Evolutionary conservation across 352 stramenopile species (phyloP).

Genomic region (Elongisporangium senticosum): DNA sequence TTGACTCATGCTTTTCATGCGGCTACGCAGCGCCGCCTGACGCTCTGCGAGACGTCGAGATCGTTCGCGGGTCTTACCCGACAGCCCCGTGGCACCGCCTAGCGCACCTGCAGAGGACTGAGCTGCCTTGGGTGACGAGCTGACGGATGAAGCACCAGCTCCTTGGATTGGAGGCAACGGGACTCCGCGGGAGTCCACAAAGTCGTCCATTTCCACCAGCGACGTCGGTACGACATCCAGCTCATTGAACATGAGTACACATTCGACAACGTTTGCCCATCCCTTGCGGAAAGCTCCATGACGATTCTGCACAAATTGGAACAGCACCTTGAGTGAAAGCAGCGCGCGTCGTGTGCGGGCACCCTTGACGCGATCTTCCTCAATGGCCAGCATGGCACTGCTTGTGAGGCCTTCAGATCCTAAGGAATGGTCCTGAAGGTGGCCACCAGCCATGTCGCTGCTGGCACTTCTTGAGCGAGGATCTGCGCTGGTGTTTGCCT

Average conservation of each 20-base stretch:
- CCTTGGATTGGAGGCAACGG: conserved; percentile 73
- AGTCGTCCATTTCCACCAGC: conserved; percentile 87
- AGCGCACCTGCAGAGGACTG: conserved; percentile 4
- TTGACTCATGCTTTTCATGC: conserved; percentile 76
- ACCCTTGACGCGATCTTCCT: conserved; percentile 58
- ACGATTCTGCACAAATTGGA: conserved; percentile 81
- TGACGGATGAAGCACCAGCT: conserved; percentile 14
- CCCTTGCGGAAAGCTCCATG: conserved; percentile 74
- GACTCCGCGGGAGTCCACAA: conserved; percentile 78
- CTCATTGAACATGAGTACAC: conserved; percentile 86
- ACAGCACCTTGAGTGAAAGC: conserved; percentile 72
- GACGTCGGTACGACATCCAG: conserved; percentile 78
- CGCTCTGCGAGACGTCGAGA: conserved; percentile 74
- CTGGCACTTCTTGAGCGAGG: conserved; percentile 5
- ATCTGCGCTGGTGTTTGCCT: not conserved
- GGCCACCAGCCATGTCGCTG: conserved; percentile 8
- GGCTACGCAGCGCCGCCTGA: conserved; percentile 73
- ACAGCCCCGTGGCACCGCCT: conserved; percentile 36
- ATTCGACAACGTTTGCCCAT: conserved; percentile 80
- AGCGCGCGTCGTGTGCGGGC: conserved; percentile 74
- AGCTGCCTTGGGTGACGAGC: conserved; percentile 16
- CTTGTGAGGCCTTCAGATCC: not conserved
- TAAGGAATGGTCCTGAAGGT: not conserved
- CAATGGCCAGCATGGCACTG: conserved; percentile 14
- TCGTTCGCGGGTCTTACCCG: conserved; percentile 71